Base-by-base conservation (phyloP, 2,329 filamentous ascomycete genomes). In the Aureobasidium subglaciale region DNA sequence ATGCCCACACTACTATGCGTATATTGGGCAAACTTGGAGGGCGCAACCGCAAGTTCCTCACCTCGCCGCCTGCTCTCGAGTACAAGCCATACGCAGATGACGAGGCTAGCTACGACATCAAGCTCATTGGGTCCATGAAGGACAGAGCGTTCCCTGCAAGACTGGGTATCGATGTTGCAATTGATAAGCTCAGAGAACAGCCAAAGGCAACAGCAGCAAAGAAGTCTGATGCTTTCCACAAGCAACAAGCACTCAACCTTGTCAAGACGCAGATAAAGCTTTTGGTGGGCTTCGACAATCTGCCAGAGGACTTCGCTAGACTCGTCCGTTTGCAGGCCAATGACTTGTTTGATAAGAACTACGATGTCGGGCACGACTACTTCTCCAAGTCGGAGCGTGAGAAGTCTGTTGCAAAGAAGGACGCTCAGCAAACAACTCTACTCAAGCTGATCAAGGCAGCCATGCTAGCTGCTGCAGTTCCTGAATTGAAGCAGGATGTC, bases 21-120 rank as follows among this genome's bases (percentile, higher is more conserved):
- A 99, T 99, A 56, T 79, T 99, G 2, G 93, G 93, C 13, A 99
- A 99, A 70, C 81, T 99, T 11, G 93, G 95, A 42, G 93, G 93
- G 7, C 84, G 93, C 24, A 99, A 99, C 65, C 79, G 95, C 32
- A 96, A 95, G 67, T 99, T 96, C 70, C 86, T 97, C 75, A 96
- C 88, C 5, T 88, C 90, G 45, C 88, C 92, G 2, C 85, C 92
- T 5, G 83, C 86, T n/a, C 80, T 99, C 11, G 80, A 83, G 1
- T 97, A 88, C 71, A 85, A 90, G 68, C 80, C 85, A 48, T 97
- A 87, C 67, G 85, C 92, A 5, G 93, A 99, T 68, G 93, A 97
- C 63, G 76, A 83, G 18, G 82, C 90, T 1, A 96, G 89, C 65
- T 88, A 96, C 60, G 91, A 97, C 62, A 76, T 99, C 57, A 85